Evolutionary conservation across 2,329 filamentous ascomycete species (phyloP), one percentile per base, ranked within the genome.

Genomic region (Fusarium poae): DNA sequence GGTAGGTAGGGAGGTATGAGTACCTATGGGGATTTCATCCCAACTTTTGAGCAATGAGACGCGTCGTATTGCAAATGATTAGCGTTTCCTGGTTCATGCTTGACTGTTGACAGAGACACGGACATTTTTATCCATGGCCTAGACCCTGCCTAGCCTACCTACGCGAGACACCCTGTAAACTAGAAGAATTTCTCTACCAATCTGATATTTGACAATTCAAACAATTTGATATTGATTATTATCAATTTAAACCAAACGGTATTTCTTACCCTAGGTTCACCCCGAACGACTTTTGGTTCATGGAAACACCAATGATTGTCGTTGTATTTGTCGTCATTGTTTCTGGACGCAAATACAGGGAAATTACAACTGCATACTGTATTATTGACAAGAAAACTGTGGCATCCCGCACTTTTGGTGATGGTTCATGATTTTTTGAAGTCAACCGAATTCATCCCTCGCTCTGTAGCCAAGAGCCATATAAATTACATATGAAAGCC

Each of bases 11-110:
- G 51, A 32, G 39, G 44, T 43, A 42, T 42, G 35, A n/a, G 11
- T n/a, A n/a, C n/a, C n/a, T n/a, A 34, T 39, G 21, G 21, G 25
- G 16, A 49, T 30, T 51, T 49, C 37, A 46, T 53, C 46, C 56
- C 53, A 54, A 50, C 21, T 44, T 56, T 37, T 44, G 55, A 65
- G 44, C 67, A 70, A 70, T 70, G 57, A 39, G 40, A 53, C 35
- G 42, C 35, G 40, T 35, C 21, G 55, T 49, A 70, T 70, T 70
- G 59, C 67, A 70, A 70, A 70, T 70, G 32, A 34, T 32, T 18
- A 34, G 21, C 21, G 32, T 57, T 43, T 51, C 23, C 34, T 52
- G 46, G 48, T n/a, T 20, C 27, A 43, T 39, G 30, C 32, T 42
- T 18, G 25, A n/a, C 27, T 23, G 42, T 42, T 18, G 25, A n/a